Conservation (phyloP, 768 basidiomycete genomes). For the Amanita brunnescens region DNA sequence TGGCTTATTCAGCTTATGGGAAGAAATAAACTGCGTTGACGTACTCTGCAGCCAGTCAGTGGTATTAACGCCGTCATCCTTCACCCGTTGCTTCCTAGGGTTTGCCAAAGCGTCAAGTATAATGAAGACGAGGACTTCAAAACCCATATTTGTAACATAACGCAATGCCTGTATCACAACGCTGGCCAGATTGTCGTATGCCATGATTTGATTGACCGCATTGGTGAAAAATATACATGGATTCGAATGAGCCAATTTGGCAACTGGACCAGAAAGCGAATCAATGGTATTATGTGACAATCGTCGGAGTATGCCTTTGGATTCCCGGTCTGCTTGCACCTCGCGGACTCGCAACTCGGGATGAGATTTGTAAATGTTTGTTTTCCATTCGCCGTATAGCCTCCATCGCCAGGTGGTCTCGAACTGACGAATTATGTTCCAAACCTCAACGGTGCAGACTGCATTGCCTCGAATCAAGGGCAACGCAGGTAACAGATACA, state of each 20-base stretch:
- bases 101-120: conserved; percentile 84
- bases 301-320: conserved; percentile 83
- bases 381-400: conserved; percentile 95
- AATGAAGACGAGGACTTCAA: conserved; percentile 85
- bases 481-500: conserved; percentile 79
- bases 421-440: conserved; percentile 79
- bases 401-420: conserved; percentile 78
- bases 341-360: conserved; percentile 72
- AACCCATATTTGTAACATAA: conserved; percentile 88
- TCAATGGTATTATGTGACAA: conserved; percentile 80
- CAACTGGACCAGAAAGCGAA: conserved; percentile 77
- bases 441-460: conserved; percentile 85
- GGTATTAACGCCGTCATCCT: conserved; percentile 87
- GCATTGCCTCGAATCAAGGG: conserved; percentile 81
- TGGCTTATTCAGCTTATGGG: conserved; percentile 8
- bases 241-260: conserved; percentile 90
- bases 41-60: conserved; percentile 89
- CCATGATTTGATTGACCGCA: conserved; percentile 90
- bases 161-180: conserved; percentile 85
- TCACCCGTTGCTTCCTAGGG: conserved; percentile 71
- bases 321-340: conserved; percentile 79
- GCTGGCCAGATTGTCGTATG: conserved; percentile 87
- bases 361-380: conserved; percentile 59
- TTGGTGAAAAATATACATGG: conserved; percentile 86
- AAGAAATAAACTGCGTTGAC: conserved; percentile 21